Evolutionary conservation across 371 early-diverging fungal genomes (phyloP), one percentile per base, ranked within the genome.

Genomic region (Mortierella sp.): DNA sequence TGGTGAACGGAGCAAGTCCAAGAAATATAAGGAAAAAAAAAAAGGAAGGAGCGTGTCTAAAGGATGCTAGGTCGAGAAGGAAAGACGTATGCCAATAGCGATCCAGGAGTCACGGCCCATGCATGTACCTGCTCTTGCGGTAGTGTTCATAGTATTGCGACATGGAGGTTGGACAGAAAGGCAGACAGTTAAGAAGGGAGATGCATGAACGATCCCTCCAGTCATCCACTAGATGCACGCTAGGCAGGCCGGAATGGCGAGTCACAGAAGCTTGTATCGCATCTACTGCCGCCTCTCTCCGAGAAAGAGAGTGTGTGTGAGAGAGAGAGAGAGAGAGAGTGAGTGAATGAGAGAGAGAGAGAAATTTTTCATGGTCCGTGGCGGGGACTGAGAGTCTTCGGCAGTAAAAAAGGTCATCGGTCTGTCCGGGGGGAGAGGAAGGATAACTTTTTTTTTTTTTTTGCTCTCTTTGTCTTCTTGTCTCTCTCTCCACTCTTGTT

Each of bases 121-220:
- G 37, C 3, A 16, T 21, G 28, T 69, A 74, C 75, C 75, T 74
- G 81, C 87, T 81, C 69, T 82, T 79, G 28, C 92, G 85, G 75
- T 93, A 92, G 56, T 91, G 86, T 75, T 92, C 88, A 74, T 89
- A 92, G 74, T 83, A 87, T 44, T 84, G 82, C 37, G 87, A 81
- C 88, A 87, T 87, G 45, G 59, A 23, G 18, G 64, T 7, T 50
- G 50, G 50, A 50, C n/a, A 50, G 2, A 14, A 14, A 50, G 3
- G 16, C n/a, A 50, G 21, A 37, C 37, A 37, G n/a, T n/a, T n/a
- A 37, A 37, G 37, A 37, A 37, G 37, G n/a, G n/a, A n/a, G n/a
- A n/a, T n/a, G n/a, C n/a, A n/a, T n/a, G n/a, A n/a, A n/a, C n/a
- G n/a, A n/a, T n/a, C n/a, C n/a, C n/a, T n/a, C n/a, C n/a, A n/a